Evolutionary conservation across 345 rosid species (phyloP), one percentile per base, ranked within the genome.

Genomic region (Hypericum androsaemum): DNA sequence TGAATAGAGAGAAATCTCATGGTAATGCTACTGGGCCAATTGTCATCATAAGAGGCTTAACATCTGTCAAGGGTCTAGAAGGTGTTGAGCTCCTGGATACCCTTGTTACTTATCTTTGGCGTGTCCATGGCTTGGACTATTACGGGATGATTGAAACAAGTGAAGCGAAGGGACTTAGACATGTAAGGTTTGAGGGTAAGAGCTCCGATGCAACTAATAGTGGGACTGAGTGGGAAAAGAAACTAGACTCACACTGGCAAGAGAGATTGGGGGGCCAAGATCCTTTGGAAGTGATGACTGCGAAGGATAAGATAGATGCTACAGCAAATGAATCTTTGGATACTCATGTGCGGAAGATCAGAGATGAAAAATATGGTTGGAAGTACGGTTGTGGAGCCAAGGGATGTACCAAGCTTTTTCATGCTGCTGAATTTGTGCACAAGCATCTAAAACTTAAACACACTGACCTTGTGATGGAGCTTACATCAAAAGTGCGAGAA

Each of bases 281-380:
- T 68, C 95, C 90, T 45, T 58, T 88, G 77, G 99, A 88, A 79
- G 55, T 81, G 58, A 92, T 83, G 99, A 81, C 97, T 54, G 95
- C 94, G 6, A 88, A 82, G 65, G 97, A 88, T 49, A 94, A 86
- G 75, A 71, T 94, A 67, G 99, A 94, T 50, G 94, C 87, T 48
- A 72, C 94, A 28, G 95, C 97, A 44, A 65, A 60, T 53, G 95
- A 94, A 63, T 72, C 61, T 32, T 37, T 94, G 64, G 99, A 94
- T 77, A 97, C 99, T 40, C 80, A 56, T 79, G 94, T 94, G 56
- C 81, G 99, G 48, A 94, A 94, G 74, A 94, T 94, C 41, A 80
- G 99, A 71, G 99, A 94, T 86, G 99, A 94, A 64, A 94, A 88
- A 68, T 94, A 94, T 72, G 99, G 99, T n/a, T 94, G 99, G 97